Conservation (phyloP, 208 protist species). For the Leishmania tarentolae region DNA sequence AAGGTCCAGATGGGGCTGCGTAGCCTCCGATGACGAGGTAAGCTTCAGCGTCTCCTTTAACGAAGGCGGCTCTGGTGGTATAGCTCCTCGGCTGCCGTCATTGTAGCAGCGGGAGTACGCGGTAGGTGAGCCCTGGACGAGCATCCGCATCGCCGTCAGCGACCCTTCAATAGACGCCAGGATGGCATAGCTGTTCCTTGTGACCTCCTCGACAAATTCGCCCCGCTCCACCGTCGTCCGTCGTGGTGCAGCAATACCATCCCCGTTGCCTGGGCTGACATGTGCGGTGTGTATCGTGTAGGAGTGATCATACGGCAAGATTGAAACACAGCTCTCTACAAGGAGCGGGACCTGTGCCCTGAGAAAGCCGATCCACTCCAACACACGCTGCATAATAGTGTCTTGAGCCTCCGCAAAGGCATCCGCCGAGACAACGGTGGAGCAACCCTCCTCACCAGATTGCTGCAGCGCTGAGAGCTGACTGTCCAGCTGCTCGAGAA, state of each 20-base stretch:
- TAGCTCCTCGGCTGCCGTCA: not conserved
- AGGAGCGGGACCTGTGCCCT: conserved; percentile 59
- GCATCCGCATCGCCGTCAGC: conserved; percentile 35
- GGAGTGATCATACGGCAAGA: conserved; percentile 22
- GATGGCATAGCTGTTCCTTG: conserved; percentile 17
- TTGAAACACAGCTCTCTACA: conserved; percentile 54
- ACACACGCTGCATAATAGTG: conserved; percentile 38
- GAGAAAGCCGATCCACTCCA: conserved; percentile 59
- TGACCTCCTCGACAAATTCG: conserved; percentile 47
- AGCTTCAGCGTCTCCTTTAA: not conserved
- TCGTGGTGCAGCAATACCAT: not conserved
- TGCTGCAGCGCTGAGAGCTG: conserved; percentile 5
- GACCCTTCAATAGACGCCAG: conserved; percentile 43
- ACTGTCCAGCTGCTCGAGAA: conserved; percentile 42
- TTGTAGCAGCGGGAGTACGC: conserved; percentile 7
- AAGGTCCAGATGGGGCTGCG: not conserved
- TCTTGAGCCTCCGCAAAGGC: conserved; percentile 28
- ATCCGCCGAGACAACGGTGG: not conserved
- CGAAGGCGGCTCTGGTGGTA: not conserved
- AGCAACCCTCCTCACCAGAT: not conserved
- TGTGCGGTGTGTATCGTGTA: conserved; percentile 16
- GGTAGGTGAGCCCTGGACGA: conserved; percentile 34
- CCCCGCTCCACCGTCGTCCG: conserved; percentile 21
- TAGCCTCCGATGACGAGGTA: not conserved
- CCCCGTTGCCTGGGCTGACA: not conserved